Conservation (phyloP, 116 monocot genomes). For the Posidonia oceanica region DNA sequence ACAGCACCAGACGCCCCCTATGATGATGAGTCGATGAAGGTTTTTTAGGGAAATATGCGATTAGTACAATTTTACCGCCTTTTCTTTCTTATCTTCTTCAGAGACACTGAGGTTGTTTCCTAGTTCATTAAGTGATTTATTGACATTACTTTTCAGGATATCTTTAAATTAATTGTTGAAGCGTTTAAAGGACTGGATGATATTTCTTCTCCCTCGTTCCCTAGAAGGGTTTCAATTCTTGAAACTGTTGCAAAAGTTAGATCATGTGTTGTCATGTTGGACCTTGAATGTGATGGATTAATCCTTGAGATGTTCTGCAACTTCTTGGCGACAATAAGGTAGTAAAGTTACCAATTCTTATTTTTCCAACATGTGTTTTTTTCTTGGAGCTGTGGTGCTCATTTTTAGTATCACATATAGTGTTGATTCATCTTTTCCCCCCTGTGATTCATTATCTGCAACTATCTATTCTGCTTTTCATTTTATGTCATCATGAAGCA, state of each 20-base stretch:
- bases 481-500: too few species aligned
- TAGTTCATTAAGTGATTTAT: neutral
- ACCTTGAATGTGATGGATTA: slow-evolving; percentile 27
- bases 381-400: neutral
- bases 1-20: slow-evolving; percentile 71
- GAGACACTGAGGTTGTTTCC: neutral
- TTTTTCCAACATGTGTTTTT: neutral
- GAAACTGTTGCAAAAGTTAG: slow-evolving; percentile 67
- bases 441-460: too few species aligned
- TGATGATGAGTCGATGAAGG: slow-evolving; percentile 67
- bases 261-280: slow-evolving; percentile 66
- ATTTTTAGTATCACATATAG: neutral
- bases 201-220: slow-evolving; percentile 28
- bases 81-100: neutral
- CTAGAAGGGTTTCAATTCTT: slow-evolving; percentile 66
- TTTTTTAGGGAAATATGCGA: slow-evolving; percentile 6
- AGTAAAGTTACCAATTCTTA: neutral
- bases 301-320: slow-evolving; percentile 37
- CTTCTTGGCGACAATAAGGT: slow-evolving; percentile 35
- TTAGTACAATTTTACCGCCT: neutral
- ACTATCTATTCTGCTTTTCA: too few species aligned
- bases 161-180: slow-evolving; percentile 63
- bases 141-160: slow-evolving; percentile 30
- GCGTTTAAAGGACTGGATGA: slow-evolving; percentile 52
- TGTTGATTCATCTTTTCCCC: too few species aligned